Evolutionary conservation across 495 filamentous ascomycete genomes (phyloP).

Genomic region (Aspergillus heteromorphus): DNA sequence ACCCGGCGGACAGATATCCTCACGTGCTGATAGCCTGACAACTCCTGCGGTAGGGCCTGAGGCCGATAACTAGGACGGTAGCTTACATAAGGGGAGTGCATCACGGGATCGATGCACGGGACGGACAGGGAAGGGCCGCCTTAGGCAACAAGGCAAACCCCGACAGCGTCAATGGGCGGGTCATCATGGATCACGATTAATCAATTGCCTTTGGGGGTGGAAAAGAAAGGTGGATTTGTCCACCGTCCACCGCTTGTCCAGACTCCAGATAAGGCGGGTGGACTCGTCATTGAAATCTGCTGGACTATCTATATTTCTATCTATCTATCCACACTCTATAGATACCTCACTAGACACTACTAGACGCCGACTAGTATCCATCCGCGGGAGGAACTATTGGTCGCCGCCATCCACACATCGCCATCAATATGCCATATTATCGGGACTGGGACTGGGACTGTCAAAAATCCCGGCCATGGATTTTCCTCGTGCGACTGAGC

Average conservation of each 20-base stretch:
- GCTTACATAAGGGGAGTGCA: background rate
- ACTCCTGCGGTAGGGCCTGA: conserved; percentile 18
- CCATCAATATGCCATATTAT: no score
- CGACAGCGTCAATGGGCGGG: background rate
- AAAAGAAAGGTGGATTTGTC: background rate
- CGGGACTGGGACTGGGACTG: no score
- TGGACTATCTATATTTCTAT: no score
- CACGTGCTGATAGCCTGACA: conserved; percentile 42
- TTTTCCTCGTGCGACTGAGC: conserved; percentile 9
- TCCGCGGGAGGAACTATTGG: background rate
- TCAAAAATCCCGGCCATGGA: conserved; percentile 4
- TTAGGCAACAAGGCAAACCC: conserved; percentile 15
- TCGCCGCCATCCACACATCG: background rate
- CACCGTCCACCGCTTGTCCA: no score
- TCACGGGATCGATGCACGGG: conserved; percentile 5
- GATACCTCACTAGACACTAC: no score
- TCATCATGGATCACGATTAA: background rate
- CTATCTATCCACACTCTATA: no score
- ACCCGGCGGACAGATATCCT: conserved; percentile 36
- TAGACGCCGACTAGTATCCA: background rate
- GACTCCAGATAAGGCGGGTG: background rate
- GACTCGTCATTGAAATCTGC: background rate
- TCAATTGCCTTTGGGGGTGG: background rate
- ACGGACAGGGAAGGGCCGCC: conserved; percentile 7
- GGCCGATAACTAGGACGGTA: background rate